Evolutionary conservation across 2,329 filamentous ascomycete species (phyloP), one percentile per base, ranked within the genome.

Genomic region (Arthrinium puccinioides): DNA sequence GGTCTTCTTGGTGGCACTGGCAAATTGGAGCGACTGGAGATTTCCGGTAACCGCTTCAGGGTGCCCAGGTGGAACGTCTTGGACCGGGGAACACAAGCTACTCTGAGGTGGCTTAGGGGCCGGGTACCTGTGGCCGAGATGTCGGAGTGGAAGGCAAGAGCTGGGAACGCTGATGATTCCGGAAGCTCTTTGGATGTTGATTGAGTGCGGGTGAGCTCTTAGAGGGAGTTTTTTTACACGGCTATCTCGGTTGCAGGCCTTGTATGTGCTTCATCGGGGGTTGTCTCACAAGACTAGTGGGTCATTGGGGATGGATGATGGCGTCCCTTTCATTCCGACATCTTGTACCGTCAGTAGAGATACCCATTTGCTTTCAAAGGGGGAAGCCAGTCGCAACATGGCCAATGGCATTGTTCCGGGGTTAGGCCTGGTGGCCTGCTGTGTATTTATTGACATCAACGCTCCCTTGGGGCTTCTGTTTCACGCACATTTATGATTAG

Each of bases 11-110:
- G 82, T 18, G 82, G 80, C 2, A 68, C 58, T 5, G 69, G 70
- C 3, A 63, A 79, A 50, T 44, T 77, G 63, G 65, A 84, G 69
- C 60, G 74, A 37, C 65, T 96, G 9, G 83, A 94, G 32, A 83
- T 95, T 4, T 76, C 76, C 20, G 88, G 88, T 0, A 97, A 97
- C 56, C 73, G 80, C 21, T 97, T 97, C 62, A 74, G 87, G 21
- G 87, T 96, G 21, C 90, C 90, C 1, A 78, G 85, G 39, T 89
- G 84, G 66, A 84, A 84, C 44, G 74, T 95, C 6, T 64, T 97
- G 32, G 84, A 90, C 42, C 84, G 87, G 44, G 90, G 90, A 1
- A 96, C 89, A 0, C 87, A 94, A 50, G 83, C 86, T 3, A 82
- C 87, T 1, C 64, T 96, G 47, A 71, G 79, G 34, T 95, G 87